Evolutionary conservation across 1,284 basidiomycete species (phyloP), one percentile per base, ranked within the genome.

Genomic region (Prillingera fragicola): DNA sequence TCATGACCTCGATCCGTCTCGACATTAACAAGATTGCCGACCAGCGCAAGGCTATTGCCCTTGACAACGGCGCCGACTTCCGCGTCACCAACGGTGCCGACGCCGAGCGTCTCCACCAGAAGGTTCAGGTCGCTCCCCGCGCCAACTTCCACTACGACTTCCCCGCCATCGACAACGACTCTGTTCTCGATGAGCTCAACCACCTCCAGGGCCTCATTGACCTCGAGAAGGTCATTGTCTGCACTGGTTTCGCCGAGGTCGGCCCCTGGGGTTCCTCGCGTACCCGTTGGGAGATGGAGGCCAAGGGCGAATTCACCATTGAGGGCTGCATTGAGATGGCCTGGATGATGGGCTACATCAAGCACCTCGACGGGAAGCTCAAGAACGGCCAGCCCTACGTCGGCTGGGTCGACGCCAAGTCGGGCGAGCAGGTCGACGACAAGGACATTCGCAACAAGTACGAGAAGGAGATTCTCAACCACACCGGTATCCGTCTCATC

Each of bases 261-360:
- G 87, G 94, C n/a, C 95, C 94, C 6, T 98, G 91, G 89, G 95
- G 95, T 61, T 92, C 88, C 63, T 85, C 92, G 18, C 84, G 95
- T 57, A 98, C 94, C n/a, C 83, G 94, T 56, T 98, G 94, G 94
- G 92, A 98, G 76, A 95, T 96, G 89, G 92, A 96, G 70, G 90
- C 88, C 36, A 78, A 81, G 38, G 90, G 91, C 26, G 82, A 91
- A 65, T 85, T 95, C 72, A 91, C 90, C 7, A 94, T 97, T 62
- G 87, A 96, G 71, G 94, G 92, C 34, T 88, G 87, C 65, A 95
- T 98, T 62, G 94, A 98, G 76, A 92, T 98, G 85, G 92, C 94
- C 13, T 98, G 94, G 91, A 85, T 96, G 74, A 97, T 95, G 87
- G 92, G 95, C 34, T 82, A 82, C 73, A 96, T 97, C 80, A 96